Base-by-base conservation (phyloP, 805 yeast species). In the Cyberlindnera saturnus region DNA sequence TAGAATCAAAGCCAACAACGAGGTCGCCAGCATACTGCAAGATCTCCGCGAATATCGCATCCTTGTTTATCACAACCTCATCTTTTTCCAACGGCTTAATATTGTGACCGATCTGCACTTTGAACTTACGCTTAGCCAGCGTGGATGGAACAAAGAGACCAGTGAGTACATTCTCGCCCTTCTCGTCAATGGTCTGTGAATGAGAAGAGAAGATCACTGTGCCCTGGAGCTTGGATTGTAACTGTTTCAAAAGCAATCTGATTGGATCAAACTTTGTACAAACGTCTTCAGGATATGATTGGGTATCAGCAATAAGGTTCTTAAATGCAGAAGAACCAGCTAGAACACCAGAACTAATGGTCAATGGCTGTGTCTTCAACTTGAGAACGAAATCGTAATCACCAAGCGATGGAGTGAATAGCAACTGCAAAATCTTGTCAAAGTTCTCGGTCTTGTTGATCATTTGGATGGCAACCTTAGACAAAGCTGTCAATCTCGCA, bases 331-430 rank as follows among this genome's bases (percentile, higher is more conserved):
- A 57, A 9, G 77, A 77, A 4, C 43, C 51, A 17, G 56, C 49
- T 33, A 78, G 55, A 8, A 83, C 63, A 45, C 93, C 93, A 6
- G 81, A 70, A 8, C 74, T 62, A 3, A 70, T 52, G 31, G 73
- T 62, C 34, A 78, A 57, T 36, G 69, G 60, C 4, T 63, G 60
- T 13, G 74, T 64, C 50, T 74, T 75, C 40, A 89, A 65, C 38
- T 74, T 70, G 47, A 93, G 72, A 13, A 81, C 81, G 52, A 93
- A 80, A 59, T 91, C 96, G 61, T 82, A 93, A 63, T 91, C 98
- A 45, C 75, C 72, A 42, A 85, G 67, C 0, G 95, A 88, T 2
- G 98, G 90, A 0, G 85, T 79, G 64, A 90, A 93, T 35, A 88
- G 63, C 35, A 77, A 59, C 36, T 72, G 74, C 30, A 84, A 56